These are phyloP conservation scores for Chaetomium tenue DNA, from an alignment of 495 filamentous ascomycete genomes.

Conservation along the genomic window DNA sequence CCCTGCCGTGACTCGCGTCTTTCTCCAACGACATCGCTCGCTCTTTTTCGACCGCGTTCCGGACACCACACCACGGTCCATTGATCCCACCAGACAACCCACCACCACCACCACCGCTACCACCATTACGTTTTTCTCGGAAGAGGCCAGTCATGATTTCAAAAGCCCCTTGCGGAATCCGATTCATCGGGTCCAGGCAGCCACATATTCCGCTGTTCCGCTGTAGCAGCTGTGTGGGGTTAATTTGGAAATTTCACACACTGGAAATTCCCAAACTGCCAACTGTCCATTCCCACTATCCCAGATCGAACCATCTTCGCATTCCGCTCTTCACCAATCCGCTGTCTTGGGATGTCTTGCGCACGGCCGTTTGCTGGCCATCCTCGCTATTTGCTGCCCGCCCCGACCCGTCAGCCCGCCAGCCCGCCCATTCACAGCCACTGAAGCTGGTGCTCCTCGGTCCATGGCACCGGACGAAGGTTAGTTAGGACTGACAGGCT, in stretches of 20 bases:
- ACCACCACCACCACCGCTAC: not conserved
- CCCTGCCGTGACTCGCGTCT: conserved; percentile 34
- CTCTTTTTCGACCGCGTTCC: conserved; percentile 10
- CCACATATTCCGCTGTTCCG: not conserved
- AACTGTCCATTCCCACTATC: not conserved
- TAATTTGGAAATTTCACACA: not conserved
- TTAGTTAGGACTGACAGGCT: not conserved
- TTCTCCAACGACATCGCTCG: conserved; percentile 29
- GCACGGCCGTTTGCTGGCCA: conserved; percentile 14
- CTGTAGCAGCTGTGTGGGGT: not conserved
- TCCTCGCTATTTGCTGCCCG: conserved; percentile 3
- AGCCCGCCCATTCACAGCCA: conserved; percentile 18
- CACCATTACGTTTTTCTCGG: conserved; percentile 6
- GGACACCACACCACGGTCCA: too few species aligned
- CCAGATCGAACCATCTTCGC: not conserved
- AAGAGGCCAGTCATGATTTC: conserved; percentile 1
- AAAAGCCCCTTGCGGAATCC: not conserved
- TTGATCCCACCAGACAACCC: too few species aligned
- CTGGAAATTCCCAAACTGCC: not conserved
- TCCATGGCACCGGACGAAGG: not conserved
- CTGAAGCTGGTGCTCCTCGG: not conserved
- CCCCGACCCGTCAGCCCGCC: conserved; percentile 11
- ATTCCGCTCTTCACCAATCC: conserved; percentile 1
- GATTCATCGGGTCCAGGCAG: not conserved
- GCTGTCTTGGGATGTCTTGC: conserved; percentile 5